phyloP scores from a whole-genome alignment of 495 filamentous ascomycete genomes.

The Penicillium steckii region DNA sequence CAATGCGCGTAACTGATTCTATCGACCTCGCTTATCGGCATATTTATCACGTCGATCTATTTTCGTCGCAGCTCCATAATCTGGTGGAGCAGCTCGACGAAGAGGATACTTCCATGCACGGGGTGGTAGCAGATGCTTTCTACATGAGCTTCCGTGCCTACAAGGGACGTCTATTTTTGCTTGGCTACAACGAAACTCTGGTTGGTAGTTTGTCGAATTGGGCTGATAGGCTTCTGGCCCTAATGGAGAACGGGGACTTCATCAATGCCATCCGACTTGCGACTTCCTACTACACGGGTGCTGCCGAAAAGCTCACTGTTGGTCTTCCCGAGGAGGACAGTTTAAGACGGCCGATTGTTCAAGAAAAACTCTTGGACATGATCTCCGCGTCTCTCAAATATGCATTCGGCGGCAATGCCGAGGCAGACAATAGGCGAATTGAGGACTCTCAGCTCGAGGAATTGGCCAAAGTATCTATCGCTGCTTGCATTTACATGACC shows the following conservation, averaged over 20 bases:
- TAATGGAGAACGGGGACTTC: slow-evolving; percentile 94
- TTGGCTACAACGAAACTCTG: slow-evolving; percentile 86
- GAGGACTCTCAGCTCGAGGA: slow-evolving; percentile 62
- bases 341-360: slow-evolving; percentile 76
- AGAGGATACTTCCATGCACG: slow-evolving; percentile 86
- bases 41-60: slow-evolving; percentile 87
- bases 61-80: slow-evolving; percentile 76
- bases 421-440: slow-evolving; percentile 48
- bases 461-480: slow-evolving; percentile 79
- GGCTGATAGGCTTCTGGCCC: slow-evolving; percentile 93
- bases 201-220: slow-evolving; percentile 93
- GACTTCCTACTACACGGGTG: slow-evolving; percentile 86
- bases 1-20: slow-evolving; percentile 86
- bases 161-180: slow-evolving; percentile 87
- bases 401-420: slow-evolving; percentile 67
- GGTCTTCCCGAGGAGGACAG: slow-evolving; percentile 84
- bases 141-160: slow-evolving; percentile 96
- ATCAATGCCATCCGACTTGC: slow-evolving; percentile 87
- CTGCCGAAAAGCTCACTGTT: slow-evolving; percentile 86
- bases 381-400: slow-evolving; percentile 91
- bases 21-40: slow-evolving; percentile 90
- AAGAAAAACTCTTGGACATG: slow-evolving; percentile 88
- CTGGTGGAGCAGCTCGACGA: slow-evolving; percentile 89
- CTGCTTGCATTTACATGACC: slow-evolving; percentile 72
- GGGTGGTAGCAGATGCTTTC: slow-evolving; percentile 94